phyloP scores from a whole-genome alignment of 2,329 filamentous ascomycete genomes.

The Stenocarpella maydis region DNA sequence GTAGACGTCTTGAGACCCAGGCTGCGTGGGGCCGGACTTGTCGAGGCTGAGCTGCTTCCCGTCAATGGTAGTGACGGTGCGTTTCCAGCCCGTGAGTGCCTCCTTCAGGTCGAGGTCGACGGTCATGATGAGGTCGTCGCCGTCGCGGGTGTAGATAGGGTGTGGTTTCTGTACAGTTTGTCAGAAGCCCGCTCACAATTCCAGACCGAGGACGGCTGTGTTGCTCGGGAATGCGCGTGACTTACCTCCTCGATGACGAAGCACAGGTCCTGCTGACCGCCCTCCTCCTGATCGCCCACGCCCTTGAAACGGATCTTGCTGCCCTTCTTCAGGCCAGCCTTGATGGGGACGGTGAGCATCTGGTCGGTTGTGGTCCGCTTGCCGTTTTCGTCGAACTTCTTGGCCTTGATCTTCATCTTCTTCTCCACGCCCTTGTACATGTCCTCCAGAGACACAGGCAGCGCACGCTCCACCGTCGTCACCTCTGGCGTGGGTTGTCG shows the following conservation, averaged over 20 bases:
- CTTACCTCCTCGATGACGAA: conserved; percentile 94
- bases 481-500: conserved; percentile 79
- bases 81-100: conserved; percentile 90
- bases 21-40: conserved; percentile 84
- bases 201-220: no score
- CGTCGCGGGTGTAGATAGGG: conserved; percentile 82
- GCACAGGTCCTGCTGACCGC: conserved; percentile 92
- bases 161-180: conserved; percentile 77
- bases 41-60: conserved; percentile 83
- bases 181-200: conserved; percentile 46
- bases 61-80: conserved; percentile 93
- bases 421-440: conserved; percentile 87
- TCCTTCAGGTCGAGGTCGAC: conserved; percentile 91
- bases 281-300: conserved; percentile 97
- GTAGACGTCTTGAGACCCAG: conserved; percentile 81
- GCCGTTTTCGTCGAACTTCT: conserved; percentile 86
- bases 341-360: conserved; percentile 93
- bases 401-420: conserved; percentile 98
- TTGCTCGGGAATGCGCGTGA: conserved; percentile 22
- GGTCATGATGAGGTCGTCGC: conserved; percentile 82
- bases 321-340: conserved; percentile 92
- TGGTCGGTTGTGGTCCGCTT: conserved; percentile 89
- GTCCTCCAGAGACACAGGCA: conserved; percentile 87
- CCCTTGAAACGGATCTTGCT: conserved; percentile 98
- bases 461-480: conserved; percentile 85